These are phyloP conservation scores for Vitis rupestris DNA, from an alignment of 164 flowering plant species.

Conservation along the genomic window DNA sequence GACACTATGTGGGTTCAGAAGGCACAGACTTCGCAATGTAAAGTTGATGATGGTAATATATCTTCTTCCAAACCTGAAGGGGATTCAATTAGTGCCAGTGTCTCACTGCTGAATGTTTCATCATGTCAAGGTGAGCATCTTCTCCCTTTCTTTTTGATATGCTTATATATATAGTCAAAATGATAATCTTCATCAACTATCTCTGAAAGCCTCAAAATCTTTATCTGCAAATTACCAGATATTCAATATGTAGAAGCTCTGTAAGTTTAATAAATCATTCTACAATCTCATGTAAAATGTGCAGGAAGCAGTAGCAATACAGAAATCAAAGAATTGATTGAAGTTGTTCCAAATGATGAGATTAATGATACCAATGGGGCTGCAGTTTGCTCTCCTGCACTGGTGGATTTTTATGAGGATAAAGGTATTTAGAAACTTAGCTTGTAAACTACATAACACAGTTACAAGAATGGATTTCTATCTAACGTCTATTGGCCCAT, in stretches of 20 bases:
- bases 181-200: too few species aligned
- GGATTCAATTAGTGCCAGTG: background rate
- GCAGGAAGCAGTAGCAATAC: background rate
- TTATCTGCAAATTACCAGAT: too few species aligned
- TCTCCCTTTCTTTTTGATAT: background rate
- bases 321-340: background rate
- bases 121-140: constrained; percentile 1
- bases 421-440: background rate
- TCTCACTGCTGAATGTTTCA: background rate
- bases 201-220: too few species aligned
- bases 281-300: background rate
- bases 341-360: background rate
- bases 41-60: background rate
- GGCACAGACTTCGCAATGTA: background rate
- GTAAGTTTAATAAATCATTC: too few species aligned
- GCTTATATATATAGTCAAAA: too few species aligned
- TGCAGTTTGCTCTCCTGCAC: too few species aligned
- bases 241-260: too few species aligned
- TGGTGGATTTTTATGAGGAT: too few species aligned
- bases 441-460: too few species aligned
- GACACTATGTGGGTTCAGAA: background rate
- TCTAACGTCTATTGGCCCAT: too few species aligned
- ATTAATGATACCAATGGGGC: too few species aligned
- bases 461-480: too few species aligned
- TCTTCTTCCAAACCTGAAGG: constrained; percentile 1